Evolutionary conservation across 352 stramenopile genomes (phyloP).

Genomic region (Aphanomyces astaci): DNA sequence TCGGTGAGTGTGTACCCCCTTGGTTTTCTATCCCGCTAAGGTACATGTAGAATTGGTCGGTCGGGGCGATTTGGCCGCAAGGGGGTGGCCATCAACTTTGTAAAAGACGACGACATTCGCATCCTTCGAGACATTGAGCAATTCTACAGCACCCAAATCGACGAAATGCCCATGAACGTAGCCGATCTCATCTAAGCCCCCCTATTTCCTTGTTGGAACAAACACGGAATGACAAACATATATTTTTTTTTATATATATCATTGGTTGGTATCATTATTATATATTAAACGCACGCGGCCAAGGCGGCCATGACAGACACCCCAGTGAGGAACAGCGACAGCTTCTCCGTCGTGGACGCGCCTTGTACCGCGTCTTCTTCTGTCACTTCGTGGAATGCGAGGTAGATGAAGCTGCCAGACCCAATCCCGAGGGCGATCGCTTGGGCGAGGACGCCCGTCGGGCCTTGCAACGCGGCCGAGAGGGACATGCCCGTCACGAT

Average conservation of each 20-base stretch:
- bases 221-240: too few species aligned
- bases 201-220: neutral
- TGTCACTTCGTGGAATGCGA: conserved; percentile 57
- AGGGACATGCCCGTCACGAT: conserved; percentile 57
- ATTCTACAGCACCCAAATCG: conserved; percentile 92
- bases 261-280: neutral
- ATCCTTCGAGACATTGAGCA: conserved; percentile 92
- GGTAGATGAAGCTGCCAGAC: conserved; percentile 59
- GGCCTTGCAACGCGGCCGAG: conserved; percentile 36
- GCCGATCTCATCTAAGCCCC: conserved; percentile 82
- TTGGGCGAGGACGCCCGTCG: conserved; percentile 35
- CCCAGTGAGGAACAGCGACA: conserved; percentile 41
- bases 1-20: conserved; percentile 32
- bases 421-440: conserved; percentile 43
- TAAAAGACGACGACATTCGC: conserved; percentile 92
- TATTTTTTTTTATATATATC: neutral
- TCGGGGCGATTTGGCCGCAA: conserved; percentile 96
- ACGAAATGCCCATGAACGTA: conserved; percentile 94
- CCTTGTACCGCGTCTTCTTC: conserved; percentile 42
- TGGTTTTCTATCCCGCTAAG: too few species aligned
- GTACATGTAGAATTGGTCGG: conserved; percentile 91
- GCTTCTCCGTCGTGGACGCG: conserved; percentile 36
- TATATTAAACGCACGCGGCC: conserved; percentile 37
- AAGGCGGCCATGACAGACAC: conserved; percentile 45
- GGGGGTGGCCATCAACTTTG: conserved; percentile 98